Base-by-base conservation (phyloP, 352 stramenopile genomes). In the Phytopythium sindhum region DNA sequence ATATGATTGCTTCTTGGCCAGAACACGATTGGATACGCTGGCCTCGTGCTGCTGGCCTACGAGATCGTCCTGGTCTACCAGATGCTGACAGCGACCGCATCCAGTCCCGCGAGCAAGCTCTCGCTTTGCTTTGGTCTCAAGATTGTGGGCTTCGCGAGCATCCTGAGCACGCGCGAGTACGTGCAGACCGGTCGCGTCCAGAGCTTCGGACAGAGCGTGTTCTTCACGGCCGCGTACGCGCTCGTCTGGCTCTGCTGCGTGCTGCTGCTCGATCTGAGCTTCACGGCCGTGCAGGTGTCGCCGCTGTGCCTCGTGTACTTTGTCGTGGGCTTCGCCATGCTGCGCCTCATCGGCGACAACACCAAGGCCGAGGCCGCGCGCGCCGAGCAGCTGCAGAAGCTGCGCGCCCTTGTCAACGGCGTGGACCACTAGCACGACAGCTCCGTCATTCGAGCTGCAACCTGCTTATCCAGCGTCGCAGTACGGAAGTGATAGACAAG, bases 321-420 rank as follows among this genome's bases (percentile, higher is more conserved):
- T 42, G 41, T 67, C 19, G 48, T 74, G 12, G 66, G 62, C 58
- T 68, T 77, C 19, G 21, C 53, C 2, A 62, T 65, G 11, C 59
- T 81, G 26, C 60, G 59, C 19, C 61, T 89, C 28, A 77, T 89
- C 9, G 75, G 73, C 44, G 70, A 69, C 68, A 89, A 84, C 58
- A 85, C 75, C 14, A 78, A 79, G 61, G 74, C 77, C 24, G 77
- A 86, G 63, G 57, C 77, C 33, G 77, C 70, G 39, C 73, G 79
- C 11, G 73, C 75, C 15, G 31, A 80, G 63, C 80, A 89, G 44
- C 74, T 88, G 15, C 60, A 83, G 54, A 85, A 86, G 64, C 70
- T 88, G n/a, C 73, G 84, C 52, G 54, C 65, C 8, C 59, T 81
- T 56, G 59, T 58, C 41, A 47, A 47, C 19, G 41, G 41, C 4